phyloP scores from a whole-genome alignment of 179 eudicot genomes.

The Nepenthes alata region DNA sequence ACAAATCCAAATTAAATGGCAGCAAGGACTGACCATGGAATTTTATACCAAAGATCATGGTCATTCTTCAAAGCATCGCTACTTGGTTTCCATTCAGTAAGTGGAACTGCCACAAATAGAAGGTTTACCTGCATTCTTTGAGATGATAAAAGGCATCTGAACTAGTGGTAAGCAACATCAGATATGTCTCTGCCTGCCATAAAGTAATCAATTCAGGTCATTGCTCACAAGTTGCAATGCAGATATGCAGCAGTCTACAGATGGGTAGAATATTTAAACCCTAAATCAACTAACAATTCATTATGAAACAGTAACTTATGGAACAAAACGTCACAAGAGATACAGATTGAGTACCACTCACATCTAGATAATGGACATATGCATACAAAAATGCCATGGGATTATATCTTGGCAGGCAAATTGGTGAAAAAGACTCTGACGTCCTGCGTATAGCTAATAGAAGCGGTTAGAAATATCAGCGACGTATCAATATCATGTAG shows the following conservation, averaged over 20 bases:
- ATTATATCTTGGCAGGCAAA: constrained; percentile 95
- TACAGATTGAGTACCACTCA: constrained; percentile 22
- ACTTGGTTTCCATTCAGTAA: too few species aligned
- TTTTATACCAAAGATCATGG: neutral
- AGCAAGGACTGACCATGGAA: neutral
- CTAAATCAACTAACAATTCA: neutral
- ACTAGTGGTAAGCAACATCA: constrained; percentile 83
- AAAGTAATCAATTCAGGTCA: constrained; percentile 6
- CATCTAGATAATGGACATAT: constrained; percentile 84
- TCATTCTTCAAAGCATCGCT: neutral
- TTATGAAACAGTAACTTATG: neutral
- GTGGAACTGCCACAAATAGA: neutral
- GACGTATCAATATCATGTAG: neutral
- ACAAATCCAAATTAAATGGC: too few species aligned
- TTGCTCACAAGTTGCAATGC: neutral
- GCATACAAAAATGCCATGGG: constrained; percentile 95
- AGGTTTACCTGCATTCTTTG: constrained; percentile 77
- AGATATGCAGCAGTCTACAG: neutral
- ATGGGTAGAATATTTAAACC: neutral
- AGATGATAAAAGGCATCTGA: constrained; percentile 89
- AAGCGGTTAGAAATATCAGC: neutral
- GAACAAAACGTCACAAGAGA: neutral
- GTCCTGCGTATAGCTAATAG: constrained; percentile 56
- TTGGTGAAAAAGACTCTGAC: constrained; percentile 95
- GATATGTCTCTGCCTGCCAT: constrained; percentile 72